Evolutionary conservation across 495 filamentous ascomycete genomes (phyloP).

Genomic region (Aspergillus asperescens): DNA sequence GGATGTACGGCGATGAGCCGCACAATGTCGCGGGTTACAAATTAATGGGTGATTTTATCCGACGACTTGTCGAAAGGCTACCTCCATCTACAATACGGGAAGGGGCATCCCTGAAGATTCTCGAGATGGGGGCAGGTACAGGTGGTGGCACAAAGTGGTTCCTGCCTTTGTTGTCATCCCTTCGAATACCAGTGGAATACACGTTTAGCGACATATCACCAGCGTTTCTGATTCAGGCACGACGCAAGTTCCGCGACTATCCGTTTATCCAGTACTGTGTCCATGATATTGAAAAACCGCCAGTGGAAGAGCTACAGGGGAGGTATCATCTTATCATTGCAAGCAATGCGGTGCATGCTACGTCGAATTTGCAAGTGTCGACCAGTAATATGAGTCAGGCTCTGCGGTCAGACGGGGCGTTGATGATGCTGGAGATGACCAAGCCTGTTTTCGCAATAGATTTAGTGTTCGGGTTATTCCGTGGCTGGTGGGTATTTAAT

Average conservation of each 20-base stretch:
- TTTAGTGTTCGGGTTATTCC: constrained; percentile 45
- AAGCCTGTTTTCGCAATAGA: constrained; percentile 38
- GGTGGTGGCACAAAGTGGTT: constrained; percentile 40
- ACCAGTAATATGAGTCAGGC: constrained; percentile 28
- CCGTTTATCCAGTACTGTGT: constrained; percentile 40
- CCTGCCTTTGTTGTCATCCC: constrained; percentile 29
- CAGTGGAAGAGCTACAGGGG: constrained; percentile 28
- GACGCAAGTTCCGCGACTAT: constrained; percentile 36
- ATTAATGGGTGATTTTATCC: constrained; percentile 43
- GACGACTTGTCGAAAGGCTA: constrained; percentile 24
- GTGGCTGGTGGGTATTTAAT: constrained; percentile 52
- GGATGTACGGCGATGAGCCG: constrained; percentile 41
- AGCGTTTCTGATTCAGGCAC: constrained; percentile 39
- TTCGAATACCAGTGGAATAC: constrained; percentile 41
- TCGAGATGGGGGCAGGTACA: constrained; percentile 46
- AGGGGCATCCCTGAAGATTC: constrained; percentile 30
- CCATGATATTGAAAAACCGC: constrained; percentile 43
- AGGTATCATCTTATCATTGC: constrained; percentile 45
- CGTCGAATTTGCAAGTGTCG: constrained; percentile 29
- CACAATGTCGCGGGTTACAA: constrained; percentile 36
- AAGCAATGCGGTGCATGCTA: constrained; percentile 49
- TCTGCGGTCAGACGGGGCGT: constrained; percentile 34
- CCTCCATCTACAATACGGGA: not conserved
- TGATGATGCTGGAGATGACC: constrained; percentile 42
- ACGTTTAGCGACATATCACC: constrained; percentile 45